Evolutionary conservation across 352 stramenopile species (phyloP), one percentile per base, ranked within the genome.

Genomic region (Thalassiosira delicatula): DNA sequence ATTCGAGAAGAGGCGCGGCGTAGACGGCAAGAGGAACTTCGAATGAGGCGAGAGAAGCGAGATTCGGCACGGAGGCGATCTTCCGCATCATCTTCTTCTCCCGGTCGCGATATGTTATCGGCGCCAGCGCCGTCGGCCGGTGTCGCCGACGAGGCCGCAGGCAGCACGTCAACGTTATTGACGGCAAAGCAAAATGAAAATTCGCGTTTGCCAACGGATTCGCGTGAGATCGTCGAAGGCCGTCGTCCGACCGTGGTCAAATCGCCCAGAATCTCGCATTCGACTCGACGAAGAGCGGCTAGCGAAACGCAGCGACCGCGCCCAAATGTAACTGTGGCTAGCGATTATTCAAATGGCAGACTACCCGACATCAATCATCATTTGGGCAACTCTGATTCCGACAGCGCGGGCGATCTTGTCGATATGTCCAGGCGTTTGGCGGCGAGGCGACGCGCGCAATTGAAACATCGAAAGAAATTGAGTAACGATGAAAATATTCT

Each of bases 1-100:
- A 53, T 53, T 8, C 59, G 54, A 35, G 35, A 70, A 5, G 70
- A 70, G 42, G 70, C 70, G 19, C 70, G 70, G 14, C 51, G 27
- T 29, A 57, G 70, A 30, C 54, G 59, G 3, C 1, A 51, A 9
- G 29, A 79, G n/a, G 56, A 79, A 23, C 33, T 79, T 5, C 37
- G 29, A 25, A 19, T 12, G 27, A 30, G 59, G 25, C 44, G 59
- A 12, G 9, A 32, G 11, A 40, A 23, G 8, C 54, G 25, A 70
- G 17, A 65, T 44, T 14, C 25, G 17, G 23, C 46, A 42, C 32
- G 53, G 8, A 29, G 30, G 27, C 44, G 11, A 29, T 30, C 27
- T 14, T 23, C 21, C 3, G n/a, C 57, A 21, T 40, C 57, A 12
- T 66, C 57, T 35, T 71, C 33, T 9, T 66, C 62, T 60, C n/a